phyloP scores from a whole-genome alignment of 805 yeast genomes.

The Candida taoyuanica region DNA sequence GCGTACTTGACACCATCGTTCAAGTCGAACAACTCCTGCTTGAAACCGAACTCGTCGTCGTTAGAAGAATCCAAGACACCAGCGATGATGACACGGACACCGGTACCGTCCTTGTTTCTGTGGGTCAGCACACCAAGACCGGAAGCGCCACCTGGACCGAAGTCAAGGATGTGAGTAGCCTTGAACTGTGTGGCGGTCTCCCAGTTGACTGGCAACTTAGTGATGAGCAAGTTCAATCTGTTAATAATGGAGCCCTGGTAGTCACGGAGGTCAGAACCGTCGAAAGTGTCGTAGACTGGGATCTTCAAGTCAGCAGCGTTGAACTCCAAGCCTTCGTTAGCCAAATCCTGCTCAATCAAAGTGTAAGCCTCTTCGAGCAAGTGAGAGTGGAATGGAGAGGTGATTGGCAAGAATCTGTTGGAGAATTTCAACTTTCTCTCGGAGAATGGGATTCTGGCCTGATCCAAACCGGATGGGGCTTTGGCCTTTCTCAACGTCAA shows the following conservation, averaged over 20 bases:
- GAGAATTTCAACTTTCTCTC: conserved; percentile 93
- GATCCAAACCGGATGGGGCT: conserved; percentile 92
- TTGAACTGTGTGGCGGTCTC: conserved; percentile 78
- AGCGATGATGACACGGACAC: conserved; percentile 89
- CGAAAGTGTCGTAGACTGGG: conserved; percentile 88
- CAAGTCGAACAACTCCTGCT: conserved; percentile 87
- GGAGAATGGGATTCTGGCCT: conserved; percentile 88
- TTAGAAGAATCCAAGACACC: conserved; percentile 74
- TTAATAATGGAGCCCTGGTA: conserved; percentile 50
- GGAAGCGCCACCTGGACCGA: conserved; percentile 98
- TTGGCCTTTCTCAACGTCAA: conserved; percentile 88
- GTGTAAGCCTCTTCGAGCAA: conserved; percentile 70
- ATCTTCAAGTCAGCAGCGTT: conserved; percentile 52
- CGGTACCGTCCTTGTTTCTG: conserved; percentile 98
- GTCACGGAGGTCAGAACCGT: conserved; percentile 72
- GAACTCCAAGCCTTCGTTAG: conserved; percentile 54
- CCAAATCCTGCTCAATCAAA: conserved; percentile 61
- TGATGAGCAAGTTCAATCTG: conserved; percentile 78
- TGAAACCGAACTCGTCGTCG: conserved; percentile 89
- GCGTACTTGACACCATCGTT: conserved; percentile 68
- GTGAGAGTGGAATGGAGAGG: conserved; percentile 96
- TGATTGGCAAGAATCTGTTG: conserved; percentile 89
- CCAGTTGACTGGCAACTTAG: conserved; percentile 91
- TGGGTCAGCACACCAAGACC: conserved; percentile 96
- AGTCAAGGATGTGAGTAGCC: conserved; percentile 88